Evolutionary conservation across 352 stramenopile genomes (phyloP), one percentile per base, ranked within the genome.

Genomic region (Lagenidium sp.): DNA sequence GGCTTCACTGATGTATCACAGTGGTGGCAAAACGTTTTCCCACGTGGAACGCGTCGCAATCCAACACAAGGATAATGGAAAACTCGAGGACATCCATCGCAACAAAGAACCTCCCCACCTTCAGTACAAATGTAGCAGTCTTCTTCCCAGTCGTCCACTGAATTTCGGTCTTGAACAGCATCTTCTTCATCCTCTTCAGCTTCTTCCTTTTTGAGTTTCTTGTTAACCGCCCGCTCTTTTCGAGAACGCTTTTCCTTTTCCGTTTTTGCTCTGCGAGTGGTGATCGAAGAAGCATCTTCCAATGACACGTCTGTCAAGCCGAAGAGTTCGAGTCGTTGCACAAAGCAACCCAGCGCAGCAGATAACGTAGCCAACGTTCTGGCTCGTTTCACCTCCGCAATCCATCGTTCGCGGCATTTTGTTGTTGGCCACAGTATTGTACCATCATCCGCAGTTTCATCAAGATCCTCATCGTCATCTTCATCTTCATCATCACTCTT

Each of bases 41-140:
- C 82, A 0, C 82, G 58, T n/a, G 82, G 82, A 3, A 92, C 67
- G 30, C 82, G 76, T 4, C 79, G 69, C n/a, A 89, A 45, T 15
- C 67, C 64, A 26, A 88, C 63, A 40, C 93, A 98, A 15, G 80
- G 65, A 29, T 77, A 65, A 55, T 98, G 94, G 60, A 96, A 98
- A 7, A 94, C 78, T 26, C 85, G 68, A 8, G 85, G 85, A 47
- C 94, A 98, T 22, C 79, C 83, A 34, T 94, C 85, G 44, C 94
- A 98, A 45, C 80, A 94, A 20, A 96, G 50, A 16, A 97, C 29
- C 50, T 94, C 78, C 21, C 87, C 88, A 22, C 72, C 73, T 52
- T 85, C 80, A 4, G 53, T 64, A 52, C 94, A 98, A 26, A 94
- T 65, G 46, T 84, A 82, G 39, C 94, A 98, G 55, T 92, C 74